Base-by-base conservation (phyloP, 2,329 filamentous ascomycete genomes). In the Penicillium sp. region DNA sequence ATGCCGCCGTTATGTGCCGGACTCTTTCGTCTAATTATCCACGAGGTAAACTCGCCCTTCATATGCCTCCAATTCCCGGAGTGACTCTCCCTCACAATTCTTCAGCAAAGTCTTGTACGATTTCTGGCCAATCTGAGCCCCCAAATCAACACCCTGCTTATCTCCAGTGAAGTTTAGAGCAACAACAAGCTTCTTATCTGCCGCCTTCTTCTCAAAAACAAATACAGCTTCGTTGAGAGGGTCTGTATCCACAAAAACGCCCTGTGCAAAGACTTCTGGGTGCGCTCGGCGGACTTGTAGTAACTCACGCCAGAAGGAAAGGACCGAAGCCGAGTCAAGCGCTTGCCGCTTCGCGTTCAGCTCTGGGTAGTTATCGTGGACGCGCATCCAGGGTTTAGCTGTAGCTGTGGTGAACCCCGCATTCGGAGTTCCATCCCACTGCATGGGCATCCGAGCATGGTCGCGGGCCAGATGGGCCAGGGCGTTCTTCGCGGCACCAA, bases 361-460 rank as follows among this genome's bases (percentile, higher is more conserved):
- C 14, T 42, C 48, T 1, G 60, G 48, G 10, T 67, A 66, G 3
- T 90, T 80, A 25, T 85, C 83, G 59, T 86, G 81, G 11, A 84
- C 78, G 2, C 83, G 78, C 84, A 88, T 88, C 86, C 86, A 88
- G 0, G 86, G 84, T 53, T 77, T 75, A 0, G 78, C 79, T 0
- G 75, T 77, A 0, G 76, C 63, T 56, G 76, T 73, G 6, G 86
- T 87, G 76, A 90, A 90, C 1, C 88, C 88, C 0, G 84, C 86
- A 63, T 87, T 81, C 0, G 78, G 71, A 0, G 76, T 75, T 0
- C 72, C 78, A 57, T 81, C 81, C 88, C 88, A 91, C 63, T 88
- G 86, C 77, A 91, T 85, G 0, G 88, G 88, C 3, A 86, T 82
- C n/a, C 88, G 81, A 8, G 86, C 82, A 68, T 91, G 85, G 70